These are phyloP conservation scores for Vaccinium corymbosum DNA, from an alignment of 148 eudicot species.

Conservation along the genomic window DNA sequence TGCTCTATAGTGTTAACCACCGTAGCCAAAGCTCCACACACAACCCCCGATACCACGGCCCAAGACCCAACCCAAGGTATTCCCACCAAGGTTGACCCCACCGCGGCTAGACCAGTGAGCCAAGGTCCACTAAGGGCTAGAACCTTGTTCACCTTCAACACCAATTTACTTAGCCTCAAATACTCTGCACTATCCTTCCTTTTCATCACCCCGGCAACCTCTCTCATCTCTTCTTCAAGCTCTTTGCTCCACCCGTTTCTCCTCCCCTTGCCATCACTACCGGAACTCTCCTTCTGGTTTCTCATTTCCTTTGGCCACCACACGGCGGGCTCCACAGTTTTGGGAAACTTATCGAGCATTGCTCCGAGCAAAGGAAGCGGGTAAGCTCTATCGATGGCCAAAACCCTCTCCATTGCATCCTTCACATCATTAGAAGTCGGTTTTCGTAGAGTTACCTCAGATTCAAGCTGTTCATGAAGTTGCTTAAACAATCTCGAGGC, in stretches of 20 bases:
- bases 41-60: constrained; percentile 12
- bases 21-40: constrained; percentile 7
- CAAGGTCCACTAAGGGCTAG: constrained; percentile 13
- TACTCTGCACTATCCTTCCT: constrained; percentile 14
- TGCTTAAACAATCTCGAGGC: constrained; percentile 17
- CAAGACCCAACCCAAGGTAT: neutral
- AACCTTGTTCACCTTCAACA: constrained; percentile 14
- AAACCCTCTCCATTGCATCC: constrained; percentile 8
- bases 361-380: constrained; percentile 20
- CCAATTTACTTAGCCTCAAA: constrained; percentile 17
- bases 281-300: neutral
- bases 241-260: constrained; percentile 14
- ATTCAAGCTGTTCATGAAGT: constrained; percentile 3
- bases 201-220: constrained; percentile 10
- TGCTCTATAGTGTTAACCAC: constrained; percentile 18
- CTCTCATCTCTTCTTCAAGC: constrained; percentile 18
- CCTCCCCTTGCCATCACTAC: neutral
- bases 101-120: constrained; percentile 11
- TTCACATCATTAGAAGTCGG: neutral
- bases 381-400: constrained; percentile 18
- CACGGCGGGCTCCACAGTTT: constrained; percentile 12
- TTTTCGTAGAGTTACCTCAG: neutral
- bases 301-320: constrained; percentile 16
- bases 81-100: constrained; percentile 6
- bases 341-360: constrained; percentile 19